A percentile compares a stretch with the other conserved stretches of the same genome.
phyloP scores from a whole-genome alignment of 2,329 filamentous ascomycete species.

The Microdochium nivale region DNA sequence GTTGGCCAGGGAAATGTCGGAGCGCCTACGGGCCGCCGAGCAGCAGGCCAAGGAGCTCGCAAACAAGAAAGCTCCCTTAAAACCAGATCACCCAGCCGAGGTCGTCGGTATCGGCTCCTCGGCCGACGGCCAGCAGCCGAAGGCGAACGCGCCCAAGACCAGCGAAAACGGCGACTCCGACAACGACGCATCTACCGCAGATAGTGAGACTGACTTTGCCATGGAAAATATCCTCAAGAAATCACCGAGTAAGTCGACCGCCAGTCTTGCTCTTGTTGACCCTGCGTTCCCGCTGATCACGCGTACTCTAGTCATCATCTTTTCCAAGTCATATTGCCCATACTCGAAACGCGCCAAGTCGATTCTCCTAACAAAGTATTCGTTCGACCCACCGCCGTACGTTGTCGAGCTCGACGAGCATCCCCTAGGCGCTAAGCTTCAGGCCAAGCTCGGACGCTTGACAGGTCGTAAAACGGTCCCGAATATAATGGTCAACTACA shows the following conservation, averaged over 20 bases:
- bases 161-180: constrained; percentile 19
- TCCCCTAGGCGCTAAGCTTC: constrained; percentile 62
- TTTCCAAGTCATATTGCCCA: constrained; percentile 91
- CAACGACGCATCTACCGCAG: constrained; percentile 43
- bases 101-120: constrained; percentile 52
- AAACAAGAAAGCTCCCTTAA: constrained; percentile 55
- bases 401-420: constrained; percentile 89
- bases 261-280: background rate
- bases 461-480: constrained; percentile 84
- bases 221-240: constrained; percentile 75
- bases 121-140: constrained; percentile 39
- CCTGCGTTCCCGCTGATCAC: constrained; percentile 1
- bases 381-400: constrained; percentile 70
- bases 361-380: constrained; percentile 76
- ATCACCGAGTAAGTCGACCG: constrained; percentile 59
- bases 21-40: constrained; percentile 60
- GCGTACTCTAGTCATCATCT: constrained; percentile 67
- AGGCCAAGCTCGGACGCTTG: constrained; percentile 60
- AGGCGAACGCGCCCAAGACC: constrained; percentile 23
- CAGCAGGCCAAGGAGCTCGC: constrained; percentile 59
- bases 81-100: constrained; percentile 48
- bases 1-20: constrained; percentile 45
- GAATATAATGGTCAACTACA: constrained; percentile 81
- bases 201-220: constrained; percentile 59
- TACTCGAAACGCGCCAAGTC: constrained; percentile 78